phyloP scores from a whole-genome alignment of 2,329 filamentous ascomycete species.

The Alternaria viburni region DNA sequence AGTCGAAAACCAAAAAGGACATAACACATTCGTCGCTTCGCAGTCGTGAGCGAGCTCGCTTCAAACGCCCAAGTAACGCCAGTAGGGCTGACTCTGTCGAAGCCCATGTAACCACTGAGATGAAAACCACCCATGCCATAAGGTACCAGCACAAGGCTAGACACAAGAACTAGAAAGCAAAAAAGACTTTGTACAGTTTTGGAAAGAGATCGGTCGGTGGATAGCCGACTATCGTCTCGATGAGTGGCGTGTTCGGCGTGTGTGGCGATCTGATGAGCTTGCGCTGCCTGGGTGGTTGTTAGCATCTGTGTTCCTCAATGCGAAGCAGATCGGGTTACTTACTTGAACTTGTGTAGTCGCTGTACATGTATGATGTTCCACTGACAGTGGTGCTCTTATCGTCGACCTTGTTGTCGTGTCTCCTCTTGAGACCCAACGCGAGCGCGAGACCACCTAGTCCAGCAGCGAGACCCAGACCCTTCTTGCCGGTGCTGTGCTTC shows the following conservation, averaged over 20 bases:
- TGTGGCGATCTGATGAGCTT: constrained; percentile 52
- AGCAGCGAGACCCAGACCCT: constrained; percentile 48
- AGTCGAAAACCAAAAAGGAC: background rate
- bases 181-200: constrained; percentile 11
- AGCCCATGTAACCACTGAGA: background rate
- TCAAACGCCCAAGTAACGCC: background rate
- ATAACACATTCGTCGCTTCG: background rate
- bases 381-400: constrained; percentile 53
- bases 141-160: background rate
- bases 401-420: constrained; percentile 47
- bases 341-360: constrained; percentile 58
- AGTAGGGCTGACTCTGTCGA: background rate
- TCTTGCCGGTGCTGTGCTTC: constrained; percentile 45
- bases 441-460: constrained; percentile 54
- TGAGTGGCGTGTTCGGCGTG: constrained; percentile 49
- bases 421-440: constrained; percentile 54
- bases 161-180: background rate
- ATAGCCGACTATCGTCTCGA: constrained; percentile 28
- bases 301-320: constrained; percentile 7
- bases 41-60: background rate
- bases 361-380: constrained; percentile 50
- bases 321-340: constrained; percentile 36
- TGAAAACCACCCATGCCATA: background rate
- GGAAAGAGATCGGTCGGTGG: background rate
- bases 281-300: constrained; percentile 48